phyloP scores from a whole-genome alignment of 805 yeast genomes.

The Wickerhamiella spandovensis region DNA sequence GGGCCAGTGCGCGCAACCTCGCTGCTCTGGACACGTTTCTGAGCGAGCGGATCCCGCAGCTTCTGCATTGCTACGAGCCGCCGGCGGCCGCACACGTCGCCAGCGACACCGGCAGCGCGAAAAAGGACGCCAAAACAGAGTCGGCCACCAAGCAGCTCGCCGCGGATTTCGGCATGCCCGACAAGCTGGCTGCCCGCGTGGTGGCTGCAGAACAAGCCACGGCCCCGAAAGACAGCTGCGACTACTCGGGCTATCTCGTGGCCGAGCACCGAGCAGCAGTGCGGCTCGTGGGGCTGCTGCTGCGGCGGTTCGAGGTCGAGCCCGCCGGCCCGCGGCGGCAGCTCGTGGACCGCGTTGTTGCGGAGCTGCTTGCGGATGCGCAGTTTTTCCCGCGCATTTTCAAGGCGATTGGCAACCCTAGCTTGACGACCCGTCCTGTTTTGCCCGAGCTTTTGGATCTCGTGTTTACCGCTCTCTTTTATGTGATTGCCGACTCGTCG shows the following conservation, averaged over 20 bases:
- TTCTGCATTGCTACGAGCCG: conserved; percentile 7
- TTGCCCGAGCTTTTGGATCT: conserved; percentile 13
- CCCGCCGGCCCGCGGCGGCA: neutral
- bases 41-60: conserved; percentile 6
- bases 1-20: conserved; percentile 1
- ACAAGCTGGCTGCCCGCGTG: neutral
- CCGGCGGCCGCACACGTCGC: conserved; percentile 5
- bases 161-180: neutral
- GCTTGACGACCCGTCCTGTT: neutral
- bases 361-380: conserved; percentile 7
- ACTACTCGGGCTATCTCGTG: neutral
- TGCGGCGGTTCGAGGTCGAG: conserved; percentile 1
- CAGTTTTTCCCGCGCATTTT: conserved; percentile 14
- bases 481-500: conserved; percentile 16
- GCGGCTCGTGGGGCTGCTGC: conserved; percentile 2
- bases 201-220: neutral
- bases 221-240: neutral
- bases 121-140: neutral
- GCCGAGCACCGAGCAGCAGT: neutral
- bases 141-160: neutral
- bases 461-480: conserved; percentile 13
- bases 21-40: conserved; percentile 13
- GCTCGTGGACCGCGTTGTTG: conserved; percentile 4
- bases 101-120: neutral
- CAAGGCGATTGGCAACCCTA: neutral